Conservation (phyloP, 768 basidiomycete genomes). For the Russula brevipes region DNA sequence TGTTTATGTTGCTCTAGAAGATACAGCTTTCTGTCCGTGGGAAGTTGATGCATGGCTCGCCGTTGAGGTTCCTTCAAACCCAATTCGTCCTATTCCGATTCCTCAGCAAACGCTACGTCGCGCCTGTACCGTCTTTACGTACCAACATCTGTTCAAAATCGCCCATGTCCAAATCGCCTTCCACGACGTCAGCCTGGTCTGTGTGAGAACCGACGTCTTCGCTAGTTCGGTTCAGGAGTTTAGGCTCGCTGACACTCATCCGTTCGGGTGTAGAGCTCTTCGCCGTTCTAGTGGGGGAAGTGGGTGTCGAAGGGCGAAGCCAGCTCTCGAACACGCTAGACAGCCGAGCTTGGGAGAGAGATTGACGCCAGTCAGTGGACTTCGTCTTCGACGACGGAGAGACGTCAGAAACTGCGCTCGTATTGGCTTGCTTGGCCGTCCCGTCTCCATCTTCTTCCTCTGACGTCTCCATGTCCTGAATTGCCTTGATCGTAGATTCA, state of each 20-base stretch:
- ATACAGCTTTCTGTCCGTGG: slow-evolving; percentile 59
- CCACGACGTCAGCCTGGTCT: slow-evolving; percentile 30
- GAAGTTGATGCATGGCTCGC: slow-evolving; percentile 54
- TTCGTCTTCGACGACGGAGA: slow-evolving; percentile 18
- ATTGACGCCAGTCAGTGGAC: slow-evolving; percentile 47
- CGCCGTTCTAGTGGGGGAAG: slow-evolving; percentile 34
- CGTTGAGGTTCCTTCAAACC: slow-evolving; percentile 69
- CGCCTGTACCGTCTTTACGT: slow-evolving; percentile 26
- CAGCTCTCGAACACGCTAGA: slow-evolving; percentile 65
- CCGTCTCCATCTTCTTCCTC: slow-evolving; percentile 49
- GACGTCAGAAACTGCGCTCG: slow-evolving; percentile 28
- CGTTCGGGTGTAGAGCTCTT: slow-evolving; percentile 32
- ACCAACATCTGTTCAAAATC: slow-evolving; percentile 73
- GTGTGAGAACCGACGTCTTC: slow-evolving; percentile 27
- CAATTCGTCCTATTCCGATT: slow-evolving; percentile 53
- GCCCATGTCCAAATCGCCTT: slow-evolving; percentile 37
- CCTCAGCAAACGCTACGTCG: slow-evolving; percentile 15
- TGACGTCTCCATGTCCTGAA: slow-evolving; percentile 46
- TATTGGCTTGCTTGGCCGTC: slow-evolving; percentile 52
- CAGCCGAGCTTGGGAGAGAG: slow-evolving; percentile 53
- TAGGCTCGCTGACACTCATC: slow-evolving; percentile 71
- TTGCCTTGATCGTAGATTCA: slow-evolving; percentile 44
- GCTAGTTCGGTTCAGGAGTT: slow-evolving; percentile 42
- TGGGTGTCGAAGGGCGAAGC: slow-evolving; percentile 43
- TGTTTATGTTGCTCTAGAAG: slow-evolving; percentile 55